phyloP scores from a whole-genome alignment of 2,329 filamentous ascomycete species.

The Aphanoascus verrucosus region DNA sequence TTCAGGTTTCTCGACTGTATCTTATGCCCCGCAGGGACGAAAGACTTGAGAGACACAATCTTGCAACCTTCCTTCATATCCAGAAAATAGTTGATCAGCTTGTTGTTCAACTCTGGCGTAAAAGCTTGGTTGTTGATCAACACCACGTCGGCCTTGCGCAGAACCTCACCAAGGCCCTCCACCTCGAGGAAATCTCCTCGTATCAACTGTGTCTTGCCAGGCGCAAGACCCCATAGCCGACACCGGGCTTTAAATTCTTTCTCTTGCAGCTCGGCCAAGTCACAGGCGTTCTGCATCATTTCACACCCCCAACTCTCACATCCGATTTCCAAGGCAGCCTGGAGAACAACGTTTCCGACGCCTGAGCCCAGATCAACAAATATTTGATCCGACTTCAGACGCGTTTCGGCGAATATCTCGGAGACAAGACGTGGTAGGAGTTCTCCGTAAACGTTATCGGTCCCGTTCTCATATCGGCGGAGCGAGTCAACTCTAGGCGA shows the following conservation, averaged over 20 bases:
- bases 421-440: slow-evolving; percentile 75
- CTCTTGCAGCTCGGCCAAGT: slow-evolving; percentile 67
- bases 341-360: slow-evolving; percentile 88
- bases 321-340: slow-evolving; percentile 84
- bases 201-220: slow-evolving; percentile 69
- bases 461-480: slow-evolving; percentile 75
- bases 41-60: slow-evolving; percentile 85
- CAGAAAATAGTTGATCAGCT: slow-evolving; percentile 76
- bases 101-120: slow-evolving; percentile 73
- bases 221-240: slow-evolving; percentile 74
- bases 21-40: slow-evolving; percentile 69
- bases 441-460: slow-evolving; percentile 91
- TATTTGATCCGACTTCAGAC: slow-evolving; percentile 69
- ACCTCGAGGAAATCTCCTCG: slow-evolving; percentile 75
- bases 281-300: slow-evolving; percentile 84
- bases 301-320: slow-evolving; percentile 96
- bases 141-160: slow-evolving; percentile 84
- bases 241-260: slow-evolving; percentile 77
- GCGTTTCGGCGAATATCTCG: slow-evolving; percentile 66
- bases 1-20: slow-evolving; percentile 64
- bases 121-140: slow-evolving; percentile 98
- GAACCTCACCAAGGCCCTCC: slow-evolving; percentile 55
- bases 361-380: slow-evolving; percentile 94
- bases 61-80: slow-evolving; percentile 84
- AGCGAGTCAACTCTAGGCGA: slow-evolving; percentile 78